Conservation (phyloP, 2,329 filamentous ascomycete genomes). For the Phaeosphaeria sp. region DNA sequence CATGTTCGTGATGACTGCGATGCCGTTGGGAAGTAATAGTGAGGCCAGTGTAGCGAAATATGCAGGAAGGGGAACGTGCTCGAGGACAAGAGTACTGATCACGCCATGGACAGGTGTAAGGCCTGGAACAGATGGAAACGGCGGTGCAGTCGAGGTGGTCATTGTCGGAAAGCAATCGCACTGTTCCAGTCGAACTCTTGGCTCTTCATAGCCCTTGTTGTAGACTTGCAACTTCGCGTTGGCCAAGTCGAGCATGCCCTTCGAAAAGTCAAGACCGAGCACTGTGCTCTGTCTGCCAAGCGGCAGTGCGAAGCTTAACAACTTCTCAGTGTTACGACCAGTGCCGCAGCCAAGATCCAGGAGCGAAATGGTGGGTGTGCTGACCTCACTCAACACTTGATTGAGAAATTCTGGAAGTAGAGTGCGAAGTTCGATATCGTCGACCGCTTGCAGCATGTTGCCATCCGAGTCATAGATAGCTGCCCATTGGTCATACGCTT, state of each 20-base stretch:
- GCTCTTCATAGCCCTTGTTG: background rate
- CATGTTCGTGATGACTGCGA: slow-evolving; percentile 71
- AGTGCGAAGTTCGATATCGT: slow-evolving; percentile 61
- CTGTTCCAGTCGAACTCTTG: slow-evolving; percentile 23
- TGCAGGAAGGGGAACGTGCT: slow-evolving; percentile 62
- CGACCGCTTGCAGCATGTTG: slow-evolving; percentile 70
- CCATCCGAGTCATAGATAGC: slow-evolving; percentile 69
- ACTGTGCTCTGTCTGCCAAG: slow-evolving; percentile 43
- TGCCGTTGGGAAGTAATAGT: slow-evolving; percentile 55
- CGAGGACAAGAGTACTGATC: slow-evolving; percentile 68
- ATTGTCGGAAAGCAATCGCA: slow-evolving; percentile 41
- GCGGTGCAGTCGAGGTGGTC: slow-evolving; percentile 15
- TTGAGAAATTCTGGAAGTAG: slow-evolving; percentile 59
- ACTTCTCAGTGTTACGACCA: slow-evolving; percentile 65
- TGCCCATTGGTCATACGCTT: slow-evolving; percentile 60
- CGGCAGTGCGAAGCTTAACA: slow-evolving; percentile 48
- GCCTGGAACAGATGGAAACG: slow-evolving; percentile 23
- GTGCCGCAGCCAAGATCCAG: slow-evolving; percentile 73
- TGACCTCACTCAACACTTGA: slow-evolving; percentile 22
- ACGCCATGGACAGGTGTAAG: slow-evolving; percentile 52
- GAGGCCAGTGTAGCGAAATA: slow-evolving; percentile 58
- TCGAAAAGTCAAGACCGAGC: slow-evolving; percentile 63
- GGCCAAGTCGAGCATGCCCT: slow-evolving; percentile 65
- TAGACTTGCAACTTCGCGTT: slow-evolving; percentile 40
- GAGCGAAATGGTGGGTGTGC: slow-evolving; percentile 45